Conservation (phyloP, 371 early-diverging fungal species). For the Mucor plumbeus region DNA sequence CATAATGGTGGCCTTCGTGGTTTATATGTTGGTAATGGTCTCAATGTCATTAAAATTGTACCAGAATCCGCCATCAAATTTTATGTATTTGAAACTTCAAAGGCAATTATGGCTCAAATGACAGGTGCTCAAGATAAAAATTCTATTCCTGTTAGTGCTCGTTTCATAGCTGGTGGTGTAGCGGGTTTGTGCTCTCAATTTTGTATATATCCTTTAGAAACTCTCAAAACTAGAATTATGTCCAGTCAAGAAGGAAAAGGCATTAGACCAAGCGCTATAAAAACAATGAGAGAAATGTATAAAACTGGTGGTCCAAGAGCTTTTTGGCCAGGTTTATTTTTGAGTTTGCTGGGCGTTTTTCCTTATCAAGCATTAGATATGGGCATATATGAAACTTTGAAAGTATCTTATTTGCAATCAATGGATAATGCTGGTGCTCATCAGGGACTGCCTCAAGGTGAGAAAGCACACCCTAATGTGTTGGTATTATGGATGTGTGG, state of each 20-base stretch:
- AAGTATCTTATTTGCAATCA: constrained; percentile 64
- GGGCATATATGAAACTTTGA: constrained; percentile 75
- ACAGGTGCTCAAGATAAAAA: constrained; percentile 53
- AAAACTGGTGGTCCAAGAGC: constrained; percentile 63
- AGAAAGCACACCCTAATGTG: constrained; percentile 44
- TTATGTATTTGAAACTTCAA: constrained; percentile 71
- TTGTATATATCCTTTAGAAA: constrained; percentile 81
- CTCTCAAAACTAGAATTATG: constrained; percentile 80
- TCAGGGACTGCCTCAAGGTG: constrained; percentile 17
- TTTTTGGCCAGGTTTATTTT: constrained; percentile 76
- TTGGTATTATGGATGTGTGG: constrained; percentile 70
- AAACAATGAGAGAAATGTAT: constrained; percentile 64
- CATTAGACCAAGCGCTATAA: constrained; percentile 16
- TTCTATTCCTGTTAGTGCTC: constrained; percentile 61
- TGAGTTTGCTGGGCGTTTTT: constrained; percentile 72
- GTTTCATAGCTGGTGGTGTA: constrained; percentile 78
- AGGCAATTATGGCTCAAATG: constrained; percentile 55
- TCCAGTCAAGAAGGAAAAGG: constrained; percentile 17
- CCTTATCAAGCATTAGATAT: constrained; percentile 85
- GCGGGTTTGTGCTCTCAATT: constrained; percentile 79
- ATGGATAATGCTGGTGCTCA: constrained; percentile 39
- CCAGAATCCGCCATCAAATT: constrained; percentile 86
- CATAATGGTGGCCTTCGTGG: constrained; percentile 55
- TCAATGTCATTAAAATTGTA: constrained; percentile 79
- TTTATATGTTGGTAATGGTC: constrained; percentile 81